phyloP scores from a whole-genome alignment of 2,329 filamentous ascomycete genomes.

The Dactylonectria macrodidyma region DNA sequence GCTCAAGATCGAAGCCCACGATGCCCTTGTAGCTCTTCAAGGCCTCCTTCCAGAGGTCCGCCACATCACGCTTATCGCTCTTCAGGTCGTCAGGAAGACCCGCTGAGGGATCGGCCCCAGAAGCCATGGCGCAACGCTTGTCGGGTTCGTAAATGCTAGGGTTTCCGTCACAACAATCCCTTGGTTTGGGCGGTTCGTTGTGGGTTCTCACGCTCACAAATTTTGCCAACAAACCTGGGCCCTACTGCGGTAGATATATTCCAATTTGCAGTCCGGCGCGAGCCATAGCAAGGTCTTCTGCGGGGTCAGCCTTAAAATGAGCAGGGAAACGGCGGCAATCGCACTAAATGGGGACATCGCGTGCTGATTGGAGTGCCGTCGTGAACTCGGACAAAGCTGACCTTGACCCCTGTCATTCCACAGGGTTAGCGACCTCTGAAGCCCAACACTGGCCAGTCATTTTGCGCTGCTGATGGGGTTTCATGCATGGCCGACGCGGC shows the following conservation, averaged over 20 bases:
- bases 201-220: not conserved
- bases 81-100: conserved; percentile 40
- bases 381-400: conserved; percentile 9
- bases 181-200: not conserved
- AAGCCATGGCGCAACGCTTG: conserved; percentile 4
- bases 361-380: not conserved
- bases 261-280: not conserved
- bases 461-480: not conserved
- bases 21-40: conserved; percentile 52
- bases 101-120: conserved; percentile 1
- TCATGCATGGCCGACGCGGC: not conserved
- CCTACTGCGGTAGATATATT: not conserved
- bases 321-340: not conserved
- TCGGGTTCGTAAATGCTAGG: not conserved
- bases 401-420: not conserved
- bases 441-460: not conserved
- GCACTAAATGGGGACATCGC: conserved; percentile 2
- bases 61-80: conserved; percentile 48
- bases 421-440: not conserved
- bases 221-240: not conserved
- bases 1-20: conserved; percentile 50
- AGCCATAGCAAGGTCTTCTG: not conserved
- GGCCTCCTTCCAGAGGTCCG: conserved; percentile 52
- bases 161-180: not conserved
- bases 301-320: conserved; percentile 9